A percentile compares a stretch with the other conserved stretches of the same genome.
phyloP scores from a whole-genome alignment of 2,329 filamentous ascomycete genomes.

The Cercospora beticola region DNA sequence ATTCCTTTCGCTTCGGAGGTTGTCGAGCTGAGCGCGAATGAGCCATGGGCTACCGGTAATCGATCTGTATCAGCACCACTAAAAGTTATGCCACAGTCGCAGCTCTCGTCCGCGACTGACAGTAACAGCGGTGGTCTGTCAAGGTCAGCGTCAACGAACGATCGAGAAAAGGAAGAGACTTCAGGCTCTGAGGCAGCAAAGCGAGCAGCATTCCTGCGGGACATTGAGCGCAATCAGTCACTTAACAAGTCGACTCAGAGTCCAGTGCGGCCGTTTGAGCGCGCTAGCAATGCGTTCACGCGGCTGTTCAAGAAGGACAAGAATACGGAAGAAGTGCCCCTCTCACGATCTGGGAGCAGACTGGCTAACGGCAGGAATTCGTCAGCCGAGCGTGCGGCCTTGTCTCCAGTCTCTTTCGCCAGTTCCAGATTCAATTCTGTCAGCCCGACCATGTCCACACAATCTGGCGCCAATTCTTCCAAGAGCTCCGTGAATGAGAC shows the following conservation, averaged over 20 bases:
- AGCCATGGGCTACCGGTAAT: not conserved
- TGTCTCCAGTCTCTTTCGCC: slow-evolving; percentile 17
- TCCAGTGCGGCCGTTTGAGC: slow-evolving; percentile 41
- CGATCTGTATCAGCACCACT: slow-evolving; percentile 5
- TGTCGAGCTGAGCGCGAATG: not conserved
- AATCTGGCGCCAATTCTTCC: slow-evolving; percentile 9
- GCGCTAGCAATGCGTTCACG: slow-evolving; percentile 41
- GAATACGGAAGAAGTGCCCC: slow-evolving; percentile 25
- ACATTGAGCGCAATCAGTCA: slow-evolving; percentile 32
- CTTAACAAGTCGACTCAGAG: slow-evolving; percentile 36
- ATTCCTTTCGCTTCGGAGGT: not conserved
- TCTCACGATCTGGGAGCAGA: slow-evolving; percentile 16
- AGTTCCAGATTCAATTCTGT: slow-evolving; percentile 8
- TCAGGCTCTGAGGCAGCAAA: slow-evolving; percentile 27
- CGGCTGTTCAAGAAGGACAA: slow-evolving; percentile 38
- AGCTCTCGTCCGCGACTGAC: not conserved
- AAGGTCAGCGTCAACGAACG: slow-evolving; percentile 10
- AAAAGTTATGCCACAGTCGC: not conserved
- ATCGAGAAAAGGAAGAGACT: slow-evolving; percentile 10
- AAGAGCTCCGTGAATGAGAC: slow-evolving; percentile 10
- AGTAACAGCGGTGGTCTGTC: not conserved
- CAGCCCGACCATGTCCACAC: slow-evolving; percentile 9
- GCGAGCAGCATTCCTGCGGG: slow-evolving; percentile 34
- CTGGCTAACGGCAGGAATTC: not conserved
- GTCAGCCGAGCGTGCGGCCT: slow-evolving; percentile 8